A percentile compares a stretch with the other conserved stretches of the same genome.
Conservation (phyloP, 495 filamentous ascomycete species). For the Lepidopterella palustris region DNA sequence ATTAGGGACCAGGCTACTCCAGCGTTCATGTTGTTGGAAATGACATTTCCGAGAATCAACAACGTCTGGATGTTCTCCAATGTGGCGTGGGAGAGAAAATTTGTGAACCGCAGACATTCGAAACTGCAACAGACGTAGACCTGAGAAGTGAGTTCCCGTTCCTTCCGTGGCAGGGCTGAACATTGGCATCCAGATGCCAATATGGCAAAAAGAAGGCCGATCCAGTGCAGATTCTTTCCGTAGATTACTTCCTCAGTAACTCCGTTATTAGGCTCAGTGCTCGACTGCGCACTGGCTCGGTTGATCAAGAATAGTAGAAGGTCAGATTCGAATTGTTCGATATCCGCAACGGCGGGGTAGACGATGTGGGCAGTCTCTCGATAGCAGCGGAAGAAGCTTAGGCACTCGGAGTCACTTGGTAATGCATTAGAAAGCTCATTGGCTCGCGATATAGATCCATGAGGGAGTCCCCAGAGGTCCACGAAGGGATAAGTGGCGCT, state of each 20-base stretch:
- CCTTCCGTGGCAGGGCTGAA: conserved; percentile 57
- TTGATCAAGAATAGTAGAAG: conserved; percentile 62
- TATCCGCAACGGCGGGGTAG: conserved; percentile 71
- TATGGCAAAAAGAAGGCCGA: conserved; percentile 71
- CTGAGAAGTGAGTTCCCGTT: conserved; percentile 52
- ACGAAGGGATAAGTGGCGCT: conserved; percentile 74
- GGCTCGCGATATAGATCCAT: conserved; percentile 65
- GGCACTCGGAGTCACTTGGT: conserved; percentile 54
- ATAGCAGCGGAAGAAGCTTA: conserved; percentile 65
- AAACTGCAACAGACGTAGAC: conserved; percentile 59
- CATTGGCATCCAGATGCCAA: conserved; percentile 79
- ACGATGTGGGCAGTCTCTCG: conserved; percentile 70
- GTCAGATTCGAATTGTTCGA: conserved; percentile 58
- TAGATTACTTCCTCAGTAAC: conserved; percentile 35
- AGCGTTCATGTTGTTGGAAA: conserved; percentile 62
- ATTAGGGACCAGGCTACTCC: conserved; percentile 51
- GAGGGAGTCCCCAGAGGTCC: conserved; percentile 52
- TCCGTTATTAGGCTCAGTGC: conserved; percentile 40
- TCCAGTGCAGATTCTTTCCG: conserved; percentile 56
- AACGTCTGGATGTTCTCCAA: conserved; percentile 54
- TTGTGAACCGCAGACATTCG: conserved; percentile 56
- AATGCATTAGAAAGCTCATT: conserved; percentile 67
- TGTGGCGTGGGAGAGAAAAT: conserved; percentile 54
- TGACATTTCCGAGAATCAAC: conserved; percentile 52
- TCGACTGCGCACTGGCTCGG: conserved; percentile 47